Evolutionary conservation across 225 moss, liverwort and hornwort species (phyloP).

Genomic region (Pleurozium schreberi): DNA sequence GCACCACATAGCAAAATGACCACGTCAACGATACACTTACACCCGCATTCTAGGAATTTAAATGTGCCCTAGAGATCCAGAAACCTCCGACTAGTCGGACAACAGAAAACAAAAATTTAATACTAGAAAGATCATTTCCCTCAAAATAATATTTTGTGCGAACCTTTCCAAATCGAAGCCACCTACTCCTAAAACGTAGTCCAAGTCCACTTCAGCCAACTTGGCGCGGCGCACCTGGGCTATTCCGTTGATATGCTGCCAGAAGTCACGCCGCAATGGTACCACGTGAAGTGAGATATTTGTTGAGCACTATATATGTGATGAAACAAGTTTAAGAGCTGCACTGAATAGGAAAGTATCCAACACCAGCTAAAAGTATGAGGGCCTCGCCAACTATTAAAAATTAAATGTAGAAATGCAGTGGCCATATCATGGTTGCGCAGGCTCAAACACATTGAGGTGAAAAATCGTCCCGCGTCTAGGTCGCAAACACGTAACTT

Average conservation of each 20-base stretch:
- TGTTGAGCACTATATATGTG: not conserved
- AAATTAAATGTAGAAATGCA: not conserved
- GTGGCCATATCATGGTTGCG: not conserved
- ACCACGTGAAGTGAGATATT: not conserved
- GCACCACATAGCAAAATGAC: not conserved
- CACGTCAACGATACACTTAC: not conserved
- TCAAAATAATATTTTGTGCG: not conserved
- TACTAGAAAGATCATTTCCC: not conserved
- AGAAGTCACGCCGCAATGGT: not conserved
- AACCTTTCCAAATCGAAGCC: conserved; percentile 94
- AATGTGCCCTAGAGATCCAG: not conserved
- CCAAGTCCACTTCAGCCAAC: conserved; percentile 73
- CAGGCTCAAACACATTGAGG: not conserved
- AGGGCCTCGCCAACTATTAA: not conserved
- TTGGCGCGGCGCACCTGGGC: conserved; percentile 65
- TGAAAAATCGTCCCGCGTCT: not conserved
- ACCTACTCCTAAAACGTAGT: conserved; percentile 91
- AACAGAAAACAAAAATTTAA: not conserved
- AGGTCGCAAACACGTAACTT: not conserved
- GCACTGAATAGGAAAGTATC: not conserved
- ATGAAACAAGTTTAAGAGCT: not conserved
- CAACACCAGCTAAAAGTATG: not conserved
- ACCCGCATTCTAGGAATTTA: not conserved
- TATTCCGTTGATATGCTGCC: conserved; percentile 81
- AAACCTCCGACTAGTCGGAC: not conserved